Evolutionary conservation across 1,139 yeast genomes (phyloP).

Genomic region (Debaryomyces nepalensis): DNA sequence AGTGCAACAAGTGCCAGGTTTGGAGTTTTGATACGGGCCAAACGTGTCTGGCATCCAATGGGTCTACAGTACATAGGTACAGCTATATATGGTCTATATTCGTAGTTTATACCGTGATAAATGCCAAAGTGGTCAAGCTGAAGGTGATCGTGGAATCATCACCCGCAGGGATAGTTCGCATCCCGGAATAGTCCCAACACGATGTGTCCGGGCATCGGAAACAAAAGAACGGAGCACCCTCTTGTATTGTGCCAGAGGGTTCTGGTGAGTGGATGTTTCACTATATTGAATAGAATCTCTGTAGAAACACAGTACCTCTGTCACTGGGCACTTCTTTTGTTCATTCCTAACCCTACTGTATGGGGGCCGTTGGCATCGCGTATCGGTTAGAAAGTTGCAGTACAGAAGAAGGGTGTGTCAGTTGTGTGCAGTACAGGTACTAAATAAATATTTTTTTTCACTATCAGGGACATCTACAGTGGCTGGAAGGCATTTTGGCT

Average conservation of each 20-base stretch:
- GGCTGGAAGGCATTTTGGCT: neutral
- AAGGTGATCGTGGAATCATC: slow-evolving; percentile 1
- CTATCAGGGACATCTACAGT: neutral
- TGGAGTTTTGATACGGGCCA: neutral
- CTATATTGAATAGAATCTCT: too few species aligned
- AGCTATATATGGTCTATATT: too few species aligned
- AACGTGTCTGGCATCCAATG: neutral
- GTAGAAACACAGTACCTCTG: too few species aligned
- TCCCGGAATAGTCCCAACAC: slow-evolving; percentile 6
- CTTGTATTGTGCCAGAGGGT: neutral
- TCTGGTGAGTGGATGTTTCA: too few species aligned
- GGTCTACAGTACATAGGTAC: too few species aligned
- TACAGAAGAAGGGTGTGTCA: slow-evolving; percentile 3
- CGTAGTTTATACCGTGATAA: neutral
- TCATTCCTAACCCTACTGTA: too few species aligned
- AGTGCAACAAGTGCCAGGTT: neutral
- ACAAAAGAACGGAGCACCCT: neutral
- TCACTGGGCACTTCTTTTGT: too few species aligned
- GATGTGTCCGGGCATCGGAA: slow-evolving; percentile 7
- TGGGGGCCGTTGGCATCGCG: slow-evolving; percentile 1
- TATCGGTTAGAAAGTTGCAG: slow-evolving; percentile 6
- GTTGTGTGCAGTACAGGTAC: slow-evolving; percentile 5
- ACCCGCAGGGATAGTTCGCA: neutral
- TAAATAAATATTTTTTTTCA: slow-evolving; percentile 2
- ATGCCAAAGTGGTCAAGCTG: neutral